Percentiles rank a stretch among this genome's conserved stretches.
phyloP scores from a whole-genome alignment of 495 filamentous ascomycete genomes.

The Podospora pseudopauciseta region DNA sequence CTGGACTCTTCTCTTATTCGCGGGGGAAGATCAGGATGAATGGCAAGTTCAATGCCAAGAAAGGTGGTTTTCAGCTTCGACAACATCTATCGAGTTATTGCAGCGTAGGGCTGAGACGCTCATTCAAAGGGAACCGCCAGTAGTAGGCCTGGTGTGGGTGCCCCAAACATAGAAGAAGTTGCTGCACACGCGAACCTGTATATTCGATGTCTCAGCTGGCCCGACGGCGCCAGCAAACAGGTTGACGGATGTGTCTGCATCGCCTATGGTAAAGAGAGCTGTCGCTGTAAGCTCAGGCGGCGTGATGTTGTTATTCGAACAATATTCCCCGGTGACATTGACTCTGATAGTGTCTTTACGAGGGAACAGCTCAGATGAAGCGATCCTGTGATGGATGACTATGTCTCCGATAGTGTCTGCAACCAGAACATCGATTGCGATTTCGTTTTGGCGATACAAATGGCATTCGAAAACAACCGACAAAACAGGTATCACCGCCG shows the following conservation, averaged over 20 bases:
- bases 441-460: not conserved
- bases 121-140: not conserved
- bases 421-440: not conserved
- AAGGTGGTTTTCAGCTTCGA: not conserved
- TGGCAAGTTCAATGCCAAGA: not conserved
- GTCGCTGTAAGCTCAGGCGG: not conserved
- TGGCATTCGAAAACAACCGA: not conserved
- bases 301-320: not conserved
- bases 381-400: no score
- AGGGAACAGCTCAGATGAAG: not conserved
- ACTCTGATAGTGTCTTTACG: not conserved
- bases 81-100: not conserved
- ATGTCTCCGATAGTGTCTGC: no score
- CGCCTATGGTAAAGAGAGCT: not conserved
- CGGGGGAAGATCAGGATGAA: not conserved
- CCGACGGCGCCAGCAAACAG: not conserved
- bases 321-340: not conserved
- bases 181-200: not conserved
- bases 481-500: not conserved
- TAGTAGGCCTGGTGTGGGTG: not conserved
- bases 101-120: not conserved
- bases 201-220: not conserved
- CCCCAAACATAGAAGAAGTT: conserved; percentile 7
- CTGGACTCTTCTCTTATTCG: not conserved
- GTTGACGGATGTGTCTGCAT: not conserved